A percentile compares a stretch with the other conserved stretches of the same genome.
Conservation (phyloP, 2,329 filamentous ascomycete genomes). For the Cercospora sp. region DNA sequence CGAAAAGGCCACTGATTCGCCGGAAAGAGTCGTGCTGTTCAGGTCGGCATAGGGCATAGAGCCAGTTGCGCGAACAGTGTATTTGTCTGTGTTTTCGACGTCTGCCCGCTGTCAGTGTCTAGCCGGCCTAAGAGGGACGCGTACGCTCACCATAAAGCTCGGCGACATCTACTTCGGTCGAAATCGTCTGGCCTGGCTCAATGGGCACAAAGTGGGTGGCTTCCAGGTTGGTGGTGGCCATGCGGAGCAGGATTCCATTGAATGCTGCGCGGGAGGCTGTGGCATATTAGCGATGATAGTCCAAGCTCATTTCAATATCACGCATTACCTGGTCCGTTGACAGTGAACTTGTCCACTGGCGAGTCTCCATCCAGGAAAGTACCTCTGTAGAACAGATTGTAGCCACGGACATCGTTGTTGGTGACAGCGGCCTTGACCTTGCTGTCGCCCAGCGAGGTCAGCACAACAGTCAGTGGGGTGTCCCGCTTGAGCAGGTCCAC, state of each 20-base stretch:
- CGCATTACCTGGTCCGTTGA: conserved; percentile 24
- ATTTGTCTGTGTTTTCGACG: conserved; percentile 53
- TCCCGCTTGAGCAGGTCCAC: conserved; percentile 27
- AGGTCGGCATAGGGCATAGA: conserved; percentile 57
- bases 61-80: conserved; percentile 58
- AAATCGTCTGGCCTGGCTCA: conserved; percentile 50
- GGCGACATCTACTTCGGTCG: conserved; percentile 57
- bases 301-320: not conserved
- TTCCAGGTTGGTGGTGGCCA: conserved; percentile 48
- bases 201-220: conserved; percentile 55
- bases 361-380: conserved; percentile 31
- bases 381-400: conserved; percentile 33
- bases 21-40: conserved; percentile 55
- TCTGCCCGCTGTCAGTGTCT: conserved; percentile 34
- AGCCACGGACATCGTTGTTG: conserved; percentile 29
- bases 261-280: conserved; percentile 40
- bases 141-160: conserved; percentile 47
- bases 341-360: conserved; percentile 31
- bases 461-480: conserved; percentile 27
- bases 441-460: conserved; percentile 28
- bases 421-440: conserved; percentile 31
- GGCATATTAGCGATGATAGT: not conserved
- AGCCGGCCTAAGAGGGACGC: too few relatives aligned
- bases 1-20: conserved; percentile 54
- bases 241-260: conserved; percentile 55